Base-by-base conservation (phyloP, 2,329 filamentous ascomycete genomes). In the Albophoma yamanashiensis region DNA sequence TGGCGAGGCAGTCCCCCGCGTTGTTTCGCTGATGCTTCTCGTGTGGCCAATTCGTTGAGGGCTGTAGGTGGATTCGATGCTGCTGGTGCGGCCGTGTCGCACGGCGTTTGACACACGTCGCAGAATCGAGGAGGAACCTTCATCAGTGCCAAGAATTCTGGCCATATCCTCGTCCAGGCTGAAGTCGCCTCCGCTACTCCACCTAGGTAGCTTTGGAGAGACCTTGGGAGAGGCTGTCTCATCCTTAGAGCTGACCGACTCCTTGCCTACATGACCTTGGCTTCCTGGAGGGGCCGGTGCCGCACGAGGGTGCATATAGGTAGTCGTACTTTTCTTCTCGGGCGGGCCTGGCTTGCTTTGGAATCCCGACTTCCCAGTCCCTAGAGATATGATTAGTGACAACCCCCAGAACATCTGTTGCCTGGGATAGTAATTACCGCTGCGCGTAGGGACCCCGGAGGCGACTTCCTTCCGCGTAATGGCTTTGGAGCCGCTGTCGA, bases 111-210 rank as follows among this genome's bases (percentile, higher is more conserved):
- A 97, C 47, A 97, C 89, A 58, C 91, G 86, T 60, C 91, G 89
- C 63, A 97, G 78, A 62, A 97, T 89, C 1, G 90, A 93, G 34
- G 90, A 87, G 39, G 86, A 88, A 52, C 82, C 80, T 70, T 92
- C 89, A 62, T 93, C 91, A 25, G 85, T 87, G 47, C 86, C 89
- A 62, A 96, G 79, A 61, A 97, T 93, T 60, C 92, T 88, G 59
- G 90, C 89, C 85, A 97, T 91, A 70, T 97, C 94, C 73, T 97
- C 92, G 65, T 97, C 93, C 87, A 96, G 86, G 62, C 89, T 94
- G 69, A 97, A 94, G 65, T 96, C 92, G 59, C 87, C 91, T 58
- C 90, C 91, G 52, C 84, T 82, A 73, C 89, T 96, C 84, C 84
- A 90, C 68, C 87, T 82, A 64, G 88, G 84, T 63, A 91, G 77